Evolutionary conservation across 768 basidiomycete species (phyloP).

Genomic region (Basidioascus undulatus): DNA sequence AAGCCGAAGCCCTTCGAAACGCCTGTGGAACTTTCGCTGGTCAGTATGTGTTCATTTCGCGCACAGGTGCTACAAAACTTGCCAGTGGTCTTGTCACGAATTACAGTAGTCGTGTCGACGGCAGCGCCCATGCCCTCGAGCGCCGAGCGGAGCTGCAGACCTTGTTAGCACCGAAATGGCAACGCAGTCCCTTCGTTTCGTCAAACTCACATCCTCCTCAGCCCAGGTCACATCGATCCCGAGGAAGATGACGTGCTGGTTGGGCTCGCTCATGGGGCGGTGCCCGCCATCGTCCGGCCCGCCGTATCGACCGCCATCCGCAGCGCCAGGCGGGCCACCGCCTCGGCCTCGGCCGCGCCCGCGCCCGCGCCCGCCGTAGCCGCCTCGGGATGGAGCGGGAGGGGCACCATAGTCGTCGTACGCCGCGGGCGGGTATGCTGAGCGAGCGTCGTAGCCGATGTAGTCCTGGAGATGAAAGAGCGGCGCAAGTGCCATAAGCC

Average conservation of each 20-base stretch:
- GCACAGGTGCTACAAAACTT: conserved; percentile 64
- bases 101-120: conserved; percentile 40
- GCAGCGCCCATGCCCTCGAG: conserved; percentile 15
- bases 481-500: not conserved
- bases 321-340: not conserved
- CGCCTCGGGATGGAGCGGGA: not conserved
- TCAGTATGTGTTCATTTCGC: conserved; percentile 23
- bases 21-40: conserved; percentile 26
- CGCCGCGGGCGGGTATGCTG: conserved; percentile 3
- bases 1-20: conserved; percentile 90
- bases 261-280: conserved; percentile 38
- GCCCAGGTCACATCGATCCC: conserved; percentile 78
- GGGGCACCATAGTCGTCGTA: conserved; percentile 6
- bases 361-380: conserved; percentile 3
- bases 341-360: conserved; percentile 4
- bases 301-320: not conserved
- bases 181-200: conserved; percentile 66
- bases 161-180: not conserved
- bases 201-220: conserved; percentile 62
- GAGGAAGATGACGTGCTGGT: conserved; percentile 83
- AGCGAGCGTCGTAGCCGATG: conserved; percentile 5
- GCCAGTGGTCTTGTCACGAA: conserved; percentile 90
- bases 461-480: conserved; percentile 8
- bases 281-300: not conserved
- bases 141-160: conserved; percentile 13